Conservation (phyloP, 129 eudicot species). For the Escallonia herrerae region DNA sequence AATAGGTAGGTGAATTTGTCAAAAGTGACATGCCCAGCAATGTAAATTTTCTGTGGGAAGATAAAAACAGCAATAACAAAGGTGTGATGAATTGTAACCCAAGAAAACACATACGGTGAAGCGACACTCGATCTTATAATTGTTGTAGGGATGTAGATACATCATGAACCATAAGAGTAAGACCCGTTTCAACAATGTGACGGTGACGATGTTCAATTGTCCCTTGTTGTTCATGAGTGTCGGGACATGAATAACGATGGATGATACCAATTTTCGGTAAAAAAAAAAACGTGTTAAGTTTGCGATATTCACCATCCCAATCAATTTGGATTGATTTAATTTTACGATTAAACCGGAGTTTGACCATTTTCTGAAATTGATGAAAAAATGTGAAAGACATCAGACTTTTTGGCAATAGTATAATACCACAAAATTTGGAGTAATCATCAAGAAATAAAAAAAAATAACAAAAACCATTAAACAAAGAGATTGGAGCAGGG, state of each 20-base stretch:
- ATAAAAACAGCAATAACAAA: not conserved
- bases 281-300: not conserved
- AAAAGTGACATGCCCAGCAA: not conserved
- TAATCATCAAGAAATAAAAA: not conserved
- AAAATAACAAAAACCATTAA: not conserved
- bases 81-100: not conserved
- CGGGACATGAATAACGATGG: not conserved
- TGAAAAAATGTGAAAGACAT: not conserved
- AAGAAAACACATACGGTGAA: not conserved
- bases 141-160: not conserved
- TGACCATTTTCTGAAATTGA: not conserved
- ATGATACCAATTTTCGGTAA: not conserved
- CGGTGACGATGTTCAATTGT: not conserved
- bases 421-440: constrained; percentile 1
- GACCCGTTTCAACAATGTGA: constrained; percentile 5
- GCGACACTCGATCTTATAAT: not conserved
- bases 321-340: not conserved
- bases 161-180: not conserved
- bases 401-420: not conserved
- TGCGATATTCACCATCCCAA: constrained; percentile 7
- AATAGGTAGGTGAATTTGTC: too few relatives aligned
- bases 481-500: not conserved
- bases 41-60: not conserved
- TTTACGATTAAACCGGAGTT: not conserved
- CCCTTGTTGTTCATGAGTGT: constrained; percentile 12